Percentiles rank a stretch among this genome's conserved stretches.
Conservation (phyloP, 1,284 basidiomycete genomes). For the Fomitopsis schrenkii region DNA sequence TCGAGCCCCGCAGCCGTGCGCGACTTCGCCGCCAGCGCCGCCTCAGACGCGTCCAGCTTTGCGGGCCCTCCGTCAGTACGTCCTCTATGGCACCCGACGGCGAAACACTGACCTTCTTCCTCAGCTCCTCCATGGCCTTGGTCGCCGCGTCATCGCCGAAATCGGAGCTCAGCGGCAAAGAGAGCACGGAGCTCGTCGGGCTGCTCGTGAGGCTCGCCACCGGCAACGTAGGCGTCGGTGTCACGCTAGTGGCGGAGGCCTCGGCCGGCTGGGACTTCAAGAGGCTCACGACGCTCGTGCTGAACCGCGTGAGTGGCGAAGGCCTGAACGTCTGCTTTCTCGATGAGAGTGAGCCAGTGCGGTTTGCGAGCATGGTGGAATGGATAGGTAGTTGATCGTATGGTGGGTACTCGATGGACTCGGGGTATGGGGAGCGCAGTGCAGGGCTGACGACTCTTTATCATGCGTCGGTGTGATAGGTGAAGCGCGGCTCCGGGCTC, state of each 20-base stretch:
- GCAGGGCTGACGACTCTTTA: neutral
- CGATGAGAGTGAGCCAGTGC: neutral
- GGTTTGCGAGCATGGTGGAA: neutral
- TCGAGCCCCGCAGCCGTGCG: neutral
- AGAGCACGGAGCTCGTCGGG: conserved; percentile 1
- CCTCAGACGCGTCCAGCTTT: neutral
- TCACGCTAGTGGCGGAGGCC: neutral
- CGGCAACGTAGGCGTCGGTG: neutral
- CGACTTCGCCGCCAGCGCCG: neutral
- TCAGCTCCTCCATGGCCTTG: neutral
- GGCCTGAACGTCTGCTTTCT: neutral
- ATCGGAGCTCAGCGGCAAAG: neutral
- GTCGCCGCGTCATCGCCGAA: neutral
- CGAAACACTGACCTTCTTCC: neutral
- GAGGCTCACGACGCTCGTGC: neutral
- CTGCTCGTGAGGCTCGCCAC: neutral
- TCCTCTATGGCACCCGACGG: neutral
- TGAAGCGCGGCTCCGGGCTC: neutral
- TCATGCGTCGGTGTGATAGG: neutral
- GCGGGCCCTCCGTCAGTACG: neutral
- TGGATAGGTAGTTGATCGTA: neutral
- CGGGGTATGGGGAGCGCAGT: neutral
- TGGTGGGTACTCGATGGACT: neutral
- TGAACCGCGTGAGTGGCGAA: neutral
- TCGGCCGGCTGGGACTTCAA: neutral